phyloP scores from a whole-genome alignment of 495 filamentous ascomycete species.

The Penicillium dipodomyicola region DNA sequence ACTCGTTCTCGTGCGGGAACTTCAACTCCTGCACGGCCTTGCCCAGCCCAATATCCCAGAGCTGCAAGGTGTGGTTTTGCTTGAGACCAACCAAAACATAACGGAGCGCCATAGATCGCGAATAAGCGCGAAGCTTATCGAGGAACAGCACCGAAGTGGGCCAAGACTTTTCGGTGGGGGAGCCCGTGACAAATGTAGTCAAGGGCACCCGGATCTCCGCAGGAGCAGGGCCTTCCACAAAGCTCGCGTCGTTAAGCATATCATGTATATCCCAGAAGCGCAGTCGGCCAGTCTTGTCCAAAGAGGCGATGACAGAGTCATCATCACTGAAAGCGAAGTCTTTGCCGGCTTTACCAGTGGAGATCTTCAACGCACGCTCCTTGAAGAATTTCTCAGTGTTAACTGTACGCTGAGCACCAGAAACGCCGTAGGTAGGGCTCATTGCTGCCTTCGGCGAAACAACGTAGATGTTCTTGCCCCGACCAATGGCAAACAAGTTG shows the following conservation, averaged over 20 bases:
- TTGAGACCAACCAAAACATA: slow-evolving; percentile 98
- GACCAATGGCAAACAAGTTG: slow-evolving; percentile 90
- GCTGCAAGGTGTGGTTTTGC: slow-evolving; percentile 97
- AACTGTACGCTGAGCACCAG: slow-evolving; percentile 68
- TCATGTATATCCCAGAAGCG: slow-evolving; percentile 96
- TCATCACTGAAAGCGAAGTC: slow-evolving; percentile 97
- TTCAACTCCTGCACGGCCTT: slow-evolving; percentile 96
- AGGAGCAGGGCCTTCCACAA: slow-evolving; percentile 51
- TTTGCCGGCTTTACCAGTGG: slow-evolving; percentile 96
- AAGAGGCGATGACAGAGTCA: slow-evolving; percentile 87
- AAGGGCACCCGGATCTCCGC: slow-evolving; percentile 76
- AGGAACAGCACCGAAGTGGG: slow-evolving; percentile 93
- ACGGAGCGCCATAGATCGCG: slow-evolving; percentile 78
- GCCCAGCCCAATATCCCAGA: slow-evolving; percentile 95
- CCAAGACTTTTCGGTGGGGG: slow-evolving; percentile 82
- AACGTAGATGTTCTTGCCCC: slow-evolving; percentile 92
- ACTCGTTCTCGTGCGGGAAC: slow-evolving; percentile 94
- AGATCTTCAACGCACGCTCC: slow-evolving; percentile 84
- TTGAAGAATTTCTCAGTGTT: slow-evolving; percentile 83
- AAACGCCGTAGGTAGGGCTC: slow-evolving; percentile 64
- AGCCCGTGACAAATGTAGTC: slow-evolving; percentile 72
- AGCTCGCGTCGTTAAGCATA: slow-evolving; percentile 59
- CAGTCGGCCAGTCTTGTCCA: slow-evolving; percentile 92
- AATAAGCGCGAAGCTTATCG: slow-evolving; percentile 89
- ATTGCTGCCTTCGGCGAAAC: slow-evolving; percentile 78